These are phyloP conservation scores for Phalaenopsis aphrodite DNA, from an alignment of 106 monocot genomes.

Conservation along the genomic window DNA sequence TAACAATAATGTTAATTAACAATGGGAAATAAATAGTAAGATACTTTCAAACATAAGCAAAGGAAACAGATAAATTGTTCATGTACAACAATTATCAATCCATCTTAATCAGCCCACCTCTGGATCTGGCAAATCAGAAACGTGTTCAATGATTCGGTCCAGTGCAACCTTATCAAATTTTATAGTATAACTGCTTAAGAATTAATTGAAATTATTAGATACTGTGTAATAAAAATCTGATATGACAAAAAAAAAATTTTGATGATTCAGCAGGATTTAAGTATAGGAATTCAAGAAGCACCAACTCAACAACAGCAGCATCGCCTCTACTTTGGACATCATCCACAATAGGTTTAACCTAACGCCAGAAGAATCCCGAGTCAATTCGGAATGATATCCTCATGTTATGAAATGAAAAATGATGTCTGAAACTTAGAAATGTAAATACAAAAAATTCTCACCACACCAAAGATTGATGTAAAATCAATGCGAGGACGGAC, in stretches of 20 bases:
- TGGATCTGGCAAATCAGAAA: conserved; percentile 76
- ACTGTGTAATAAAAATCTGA: neutral
- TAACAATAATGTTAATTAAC: neutral
- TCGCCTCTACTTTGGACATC: conserved; percentile 83
- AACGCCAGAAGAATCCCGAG: conserved; percentile 4
- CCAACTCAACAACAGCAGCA: conserved; percentile 81
- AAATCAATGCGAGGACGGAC: conserved; percentile 93
- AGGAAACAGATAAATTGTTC: neutral
- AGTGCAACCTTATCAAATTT: conserved; percentile 83
- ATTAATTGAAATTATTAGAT: conserved; percentile 8
- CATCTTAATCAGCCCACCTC: conserved; percentile 40
- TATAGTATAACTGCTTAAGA: conserved; percentile 56
- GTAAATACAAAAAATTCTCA: conserved; percentile 22
- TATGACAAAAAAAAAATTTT: neutral
- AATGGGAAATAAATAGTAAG: neutral
- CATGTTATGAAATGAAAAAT: neutral
- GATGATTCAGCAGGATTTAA: neutral
- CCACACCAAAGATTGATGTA: conserved; percentile 77
- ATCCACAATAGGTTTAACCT: conserved; percentile 95
- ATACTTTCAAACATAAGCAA: neutral
- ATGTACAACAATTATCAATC: neutral
- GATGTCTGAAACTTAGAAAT: neutral
- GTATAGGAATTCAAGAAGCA: conserved; percentile 18
- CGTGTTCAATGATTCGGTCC: conserved; percentile 49
- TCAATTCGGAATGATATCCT: neutral